Conservation (phyloP, 371 early-diverging fungal genomes). For the Mucor piriformis region DNA sequence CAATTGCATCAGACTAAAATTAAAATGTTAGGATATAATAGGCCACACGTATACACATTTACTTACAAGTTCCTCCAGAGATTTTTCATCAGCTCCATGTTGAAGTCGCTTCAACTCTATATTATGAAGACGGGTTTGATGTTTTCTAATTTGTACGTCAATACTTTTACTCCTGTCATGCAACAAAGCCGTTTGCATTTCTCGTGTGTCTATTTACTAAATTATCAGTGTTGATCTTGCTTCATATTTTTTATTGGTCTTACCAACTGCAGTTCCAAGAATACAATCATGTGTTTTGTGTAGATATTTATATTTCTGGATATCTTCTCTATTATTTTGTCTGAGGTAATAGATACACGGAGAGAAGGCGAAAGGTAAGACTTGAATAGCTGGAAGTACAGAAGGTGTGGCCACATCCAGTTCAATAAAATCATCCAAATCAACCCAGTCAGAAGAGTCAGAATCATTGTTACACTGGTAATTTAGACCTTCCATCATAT, state of each 20-base stretch:
- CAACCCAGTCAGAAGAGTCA: conserved; percentile 51
- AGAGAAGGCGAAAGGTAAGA: conserved; percentile 63
- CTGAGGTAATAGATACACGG: conserved; percentile 68
- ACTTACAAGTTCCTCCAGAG: conserved; percentile 20
- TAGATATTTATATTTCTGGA: conserved; percentile 45
- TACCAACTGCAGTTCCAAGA: conserved; percentile 52
- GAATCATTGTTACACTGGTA: conserved; percentile 37
- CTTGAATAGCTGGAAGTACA: conserved; percentile 38
- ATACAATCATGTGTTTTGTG: conserved; percentile 54
- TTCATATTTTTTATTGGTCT: neutral
- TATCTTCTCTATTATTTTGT: conserved; percentile 49
- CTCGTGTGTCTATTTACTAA: conserved; percentile 50
- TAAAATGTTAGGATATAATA: neutral
- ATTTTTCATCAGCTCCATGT: conserved; percentile 14
- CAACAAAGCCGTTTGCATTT: conserved; percentile 58
- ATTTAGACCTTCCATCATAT: conserved; percentile 43
- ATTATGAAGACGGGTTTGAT: conserved; percentile 41
- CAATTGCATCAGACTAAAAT: conserved; percentile 39
- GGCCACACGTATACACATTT: neutral
- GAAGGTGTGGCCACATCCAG: conserved; percentile 27
- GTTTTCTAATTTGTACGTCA: conserved; percentile 60
- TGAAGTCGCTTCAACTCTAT: conserved; percentile 37
- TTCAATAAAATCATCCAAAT: conserved; percentile 55
- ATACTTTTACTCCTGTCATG: conserved; percentile 60
- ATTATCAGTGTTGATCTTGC: neutral